Conservation (phyloP, 2,329 filamentous ascomycete genomes). For the Hymenoscyphus infarciens region DNA sequence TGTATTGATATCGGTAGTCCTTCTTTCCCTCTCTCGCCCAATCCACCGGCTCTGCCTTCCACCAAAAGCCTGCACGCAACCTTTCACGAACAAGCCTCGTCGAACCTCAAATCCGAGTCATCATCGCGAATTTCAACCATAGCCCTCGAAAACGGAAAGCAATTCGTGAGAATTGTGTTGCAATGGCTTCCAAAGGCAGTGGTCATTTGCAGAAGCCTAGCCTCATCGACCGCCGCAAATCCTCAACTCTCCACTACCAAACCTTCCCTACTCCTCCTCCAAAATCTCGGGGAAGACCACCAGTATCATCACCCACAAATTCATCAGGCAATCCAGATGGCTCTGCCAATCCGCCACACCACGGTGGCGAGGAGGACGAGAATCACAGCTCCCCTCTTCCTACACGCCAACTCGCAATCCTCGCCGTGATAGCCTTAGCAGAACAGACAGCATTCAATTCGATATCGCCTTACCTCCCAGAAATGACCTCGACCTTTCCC, state of each 20-base stretch:
- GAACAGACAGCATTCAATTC: slow-evolving; percentile 98
- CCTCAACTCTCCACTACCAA: slow-evolving; percentile 63
- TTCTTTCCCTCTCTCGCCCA: slow-evolving; percentile 1
- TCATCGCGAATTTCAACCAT: not conserved
- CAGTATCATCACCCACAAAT: slow-evolving; percentile 34
- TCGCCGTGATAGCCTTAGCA: slow-evolving; percentile 84
- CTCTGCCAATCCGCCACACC: slow-evolving; percentile 29
- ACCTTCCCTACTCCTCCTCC: slow-evolving; percentile 77
- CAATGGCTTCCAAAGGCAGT: slow-evolving; percentile 11
- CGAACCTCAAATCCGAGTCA: not conserved
- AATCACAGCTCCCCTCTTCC: slow-evolving; percentile 64
- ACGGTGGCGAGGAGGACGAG: slow-evolving; percentile 36
- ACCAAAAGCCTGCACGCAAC: not conserved
- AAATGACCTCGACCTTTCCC: slow-evolving; percentile 85
- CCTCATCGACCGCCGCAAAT: slow-evolving; percentile 33
- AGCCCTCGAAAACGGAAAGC: not conserved
- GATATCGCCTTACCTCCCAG: slow-evolving; percentile 89
- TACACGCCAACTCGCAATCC: slow-evolving; percentile 72
- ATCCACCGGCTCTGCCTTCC: not conserved
- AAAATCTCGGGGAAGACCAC: slow-evolving; percentile 52
- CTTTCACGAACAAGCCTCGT: not conserved
- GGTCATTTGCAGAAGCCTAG: slow-evolving; percentile 5
- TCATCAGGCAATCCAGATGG: slow-evolving; percentile 30
- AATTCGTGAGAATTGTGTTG: not conserved
- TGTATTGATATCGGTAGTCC: not conserved